phyloP scores from a whole-genome alignment of 2,329 filamentous ascomycete genomes.

The Colletotrichum godetiae region DNA sequence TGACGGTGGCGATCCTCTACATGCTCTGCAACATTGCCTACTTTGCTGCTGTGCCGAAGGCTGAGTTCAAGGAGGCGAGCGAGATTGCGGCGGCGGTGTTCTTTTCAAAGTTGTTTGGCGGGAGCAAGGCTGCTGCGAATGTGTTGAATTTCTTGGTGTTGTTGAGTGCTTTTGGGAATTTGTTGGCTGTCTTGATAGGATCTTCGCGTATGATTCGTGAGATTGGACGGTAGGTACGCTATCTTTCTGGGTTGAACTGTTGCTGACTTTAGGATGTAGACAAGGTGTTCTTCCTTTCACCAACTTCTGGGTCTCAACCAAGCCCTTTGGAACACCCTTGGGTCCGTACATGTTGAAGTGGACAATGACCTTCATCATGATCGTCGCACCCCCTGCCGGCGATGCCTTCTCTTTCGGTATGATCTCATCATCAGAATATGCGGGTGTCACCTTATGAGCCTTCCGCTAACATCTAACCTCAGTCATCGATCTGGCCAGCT shows the following conservation, averaged over 20 bases:
- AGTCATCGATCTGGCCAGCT: constrained; percentile 69
- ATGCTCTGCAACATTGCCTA: constrained; percentile 71
- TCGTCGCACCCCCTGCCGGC: constrained; percentile 68
- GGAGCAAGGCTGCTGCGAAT: constrained; percentile 53
- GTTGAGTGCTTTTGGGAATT: constrained; percentile 68
- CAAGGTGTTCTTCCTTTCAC: constrained; percentile 72
- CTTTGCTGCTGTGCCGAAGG: constrained; percentile 64
- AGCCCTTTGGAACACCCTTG: constrained; percentile 71
- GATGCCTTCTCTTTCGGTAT: constrained; percentile 73
- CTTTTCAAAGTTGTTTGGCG: constrained; percentile 69
- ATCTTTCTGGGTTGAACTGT: too few relatives aligned
- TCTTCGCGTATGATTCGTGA: constrained; percentile 68
- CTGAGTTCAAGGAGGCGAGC: constrained; percentile 62
- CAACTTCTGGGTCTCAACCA: constrained; percentile 70
- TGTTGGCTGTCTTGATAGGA: constrained; percentile 66
- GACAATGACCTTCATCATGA: constrained; percentile 68
- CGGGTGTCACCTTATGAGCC: too few relatives aligned
- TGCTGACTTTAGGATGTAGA: constrained; percentile 30
- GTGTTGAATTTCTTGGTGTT: constrained; percentile 69
- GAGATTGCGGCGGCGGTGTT: constrained; percentile 68
- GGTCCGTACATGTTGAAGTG: constrained; percentile 70
- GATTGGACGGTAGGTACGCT: constrained; percentile 57
- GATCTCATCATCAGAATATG: too few relatives aligned
- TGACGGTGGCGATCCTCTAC: constrained; percentile 65
- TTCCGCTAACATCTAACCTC: too few relatives aligned